phyloP scores from a whole-genome alignment of 2,329 filamentous ascomycete genomes.

The Mycogone perniciosa region DNA sequence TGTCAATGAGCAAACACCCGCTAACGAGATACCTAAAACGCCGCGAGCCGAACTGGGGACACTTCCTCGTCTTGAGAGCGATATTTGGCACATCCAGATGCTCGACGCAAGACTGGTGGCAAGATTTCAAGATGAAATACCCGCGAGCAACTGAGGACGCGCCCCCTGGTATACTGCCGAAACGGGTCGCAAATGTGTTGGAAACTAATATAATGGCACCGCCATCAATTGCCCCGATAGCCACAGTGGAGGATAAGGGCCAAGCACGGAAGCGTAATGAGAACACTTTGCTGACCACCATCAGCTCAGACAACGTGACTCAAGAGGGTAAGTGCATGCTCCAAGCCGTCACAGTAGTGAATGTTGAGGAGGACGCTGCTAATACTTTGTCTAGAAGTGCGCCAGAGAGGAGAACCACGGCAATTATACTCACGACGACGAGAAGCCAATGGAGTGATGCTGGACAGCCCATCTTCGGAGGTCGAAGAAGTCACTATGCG shows the following conservation, averaged over 20 bases:
- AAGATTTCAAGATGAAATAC: background rate
- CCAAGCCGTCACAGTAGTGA: no score
- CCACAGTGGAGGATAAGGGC: constrained; percentile 1
- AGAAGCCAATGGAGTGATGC: no score
- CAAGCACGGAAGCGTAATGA: no score
- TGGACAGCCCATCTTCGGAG: background rate
- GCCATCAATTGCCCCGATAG: background rate
- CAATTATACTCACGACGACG: no score
- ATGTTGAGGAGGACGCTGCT: no score
- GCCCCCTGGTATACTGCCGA: constrained; percentile 4
- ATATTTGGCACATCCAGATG: constrained; percentile 9
- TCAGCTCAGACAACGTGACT: no score
- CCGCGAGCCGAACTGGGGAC: constrained; percentile 2
- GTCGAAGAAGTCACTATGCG: background rate
- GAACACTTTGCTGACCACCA: no score
- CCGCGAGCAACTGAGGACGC: constrained; percentile 1
- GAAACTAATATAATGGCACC: background rate
- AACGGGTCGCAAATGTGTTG: background rate
- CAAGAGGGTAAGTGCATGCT: no score
- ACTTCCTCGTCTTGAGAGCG: constrained; percentile 5
- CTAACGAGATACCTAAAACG: background rate
- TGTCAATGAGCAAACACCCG: background rate
- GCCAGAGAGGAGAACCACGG: no score
- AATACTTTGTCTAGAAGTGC: no score
- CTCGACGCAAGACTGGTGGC: constrained; percentile 6